Base-by-base conservation (phyloP, 2,329 filamentous ascomycete genomes). In the Gnomoniopsis sp. region DNA sequence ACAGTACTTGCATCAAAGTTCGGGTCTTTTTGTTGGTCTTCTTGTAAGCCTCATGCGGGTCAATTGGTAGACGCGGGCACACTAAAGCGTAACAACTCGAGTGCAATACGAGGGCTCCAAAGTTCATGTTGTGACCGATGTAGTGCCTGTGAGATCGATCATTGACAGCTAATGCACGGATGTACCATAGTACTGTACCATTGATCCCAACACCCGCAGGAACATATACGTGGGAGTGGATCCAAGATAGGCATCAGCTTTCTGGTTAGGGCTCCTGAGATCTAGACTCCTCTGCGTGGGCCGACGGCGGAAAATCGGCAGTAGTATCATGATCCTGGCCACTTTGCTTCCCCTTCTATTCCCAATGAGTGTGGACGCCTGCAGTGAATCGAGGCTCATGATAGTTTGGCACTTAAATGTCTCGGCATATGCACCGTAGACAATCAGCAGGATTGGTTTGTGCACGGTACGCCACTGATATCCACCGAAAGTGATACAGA, bases 181-280 rank as follows among this genome's bases (percentile, higher is more conserved):
- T 46, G 43, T 22, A 46, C 43, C 33, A 55, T 53, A n/a, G 23
- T 46, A 53, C 46, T 53, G n/a, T n/a, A n/a, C n/a, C n/a, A n/a
- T 23, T 23, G 14, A 23, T n/a, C n/a, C n/a, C n/a, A n/a, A n/a
- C n/a, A 22, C 26, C 22, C 19, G 34, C 44, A 55, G 53, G 33
- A 49, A 26, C 43, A n/a, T 23, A 43, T 49, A 46, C 44, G 23
- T 30, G 44, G 46, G 34, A 41, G 53, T 22, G 15, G 23, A 33
- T 17, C 11, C 34, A 10, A 38, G 44, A 55, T 55, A 55, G 53
- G 21, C 15, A 43, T 22, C 47, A 26, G 22, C 26, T 33, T n/a
- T n/a, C n/a, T n/a, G n/a, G n/a, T n/a, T n/a, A n/a, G n/a, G n/a
- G n/a, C n/a, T n/a, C n/a, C 21, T 14, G 44, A 26, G 21, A 12